Evolutionary conservation across 2,329 filamentous ascomycete species (phyloP), one percentile per base, ranked within the genome.

Genomic region (Fusarium napiforme): DNA sequence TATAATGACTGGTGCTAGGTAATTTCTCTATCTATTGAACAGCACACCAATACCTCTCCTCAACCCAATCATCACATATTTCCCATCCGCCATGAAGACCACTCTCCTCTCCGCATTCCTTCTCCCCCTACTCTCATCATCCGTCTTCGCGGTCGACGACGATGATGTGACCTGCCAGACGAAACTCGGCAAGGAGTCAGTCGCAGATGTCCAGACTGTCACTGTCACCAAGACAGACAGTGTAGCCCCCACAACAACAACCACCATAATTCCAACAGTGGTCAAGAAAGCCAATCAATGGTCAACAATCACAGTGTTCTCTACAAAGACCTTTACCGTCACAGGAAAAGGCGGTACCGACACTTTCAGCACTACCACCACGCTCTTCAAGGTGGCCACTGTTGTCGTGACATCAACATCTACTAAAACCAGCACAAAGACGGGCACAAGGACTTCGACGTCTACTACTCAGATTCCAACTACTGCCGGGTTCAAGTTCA

Each of bases 291-390:
- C 43, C 4, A 26, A n/a, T 19, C 66, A 42, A 23, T 69, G 55
- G 63, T 69, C 62, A 4, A 69, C 63, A 5, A 40, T 67, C 11
- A 67, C 63, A 5, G 21, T 50, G 1, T 67, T 69, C 19, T 49
- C 50, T 2, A 67, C 63, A 3, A 67, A 50, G 6, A 69, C 49
- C 2, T 56, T 56, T 19, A 68, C 53, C 1, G 62, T 60, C 4
- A 68, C 62, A 15, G 65, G 26, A 1, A 43, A 67, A 19, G 55
- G 46, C 2, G 61, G 18, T 4, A 60, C 62, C 9, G 65, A 60
- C 5, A 67, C 55, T 3, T 55, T 66, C 11, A 55, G 30, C 15
- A 60, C 55, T 9, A 68, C 65, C 5, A 68, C 34, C 12, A 68
- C 65, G 4, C 12, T 53, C 10, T 68, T 68, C 12, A 67, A 61